A percentile compares a stretch with the other conserved stretches of the same genome.
Conservation (phyloP, 2,329 filamentous ascomycete species). For the Diaporthe ilicicola region DNA sequence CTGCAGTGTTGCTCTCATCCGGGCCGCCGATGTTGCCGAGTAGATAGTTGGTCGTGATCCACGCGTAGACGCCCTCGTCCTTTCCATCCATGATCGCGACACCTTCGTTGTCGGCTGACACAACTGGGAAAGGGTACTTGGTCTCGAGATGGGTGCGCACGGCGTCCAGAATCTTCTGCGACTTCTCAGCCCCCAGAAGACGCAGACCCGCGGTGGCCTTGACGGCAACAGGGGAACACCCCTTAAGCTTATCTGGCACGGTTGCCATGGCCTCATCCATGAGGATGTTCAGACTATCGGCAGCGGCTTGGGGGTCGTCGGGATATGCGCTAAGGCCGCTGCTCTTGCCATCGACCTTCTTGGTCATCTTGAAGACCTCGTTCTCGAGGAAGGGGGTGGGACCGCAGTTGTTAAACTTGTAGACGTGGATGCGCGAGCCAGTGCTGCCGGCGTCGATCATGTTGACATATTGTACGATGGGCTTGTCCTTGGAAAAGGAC, state of each 20-base stretch:
- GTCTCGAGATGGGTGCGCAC: conserved; percentile 87
- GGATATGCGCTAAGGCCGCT: conserved; percentile 85
- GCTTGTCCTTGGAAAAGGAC: conserved; percentile 87
- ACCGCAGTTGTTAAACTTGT: conserved; percentile 99
- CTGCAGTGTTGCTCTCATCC: conserved; percentile 89
- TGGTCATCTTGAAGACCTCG: conserved; percentile 93
- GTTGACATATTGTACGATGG: conserved; percentile 94
- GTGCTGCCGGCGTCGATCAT: conserved; percentile 99
- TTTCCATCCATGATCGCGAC: conserved; percentile 98
- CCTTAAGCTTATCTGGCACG: conserved; percentile 88
- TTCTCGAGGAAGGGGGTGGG: conserved; percentile 92
- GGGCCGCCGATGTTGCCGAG: conserved; percentile 96
- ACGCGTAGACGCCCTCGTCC: conserved; percentile 97
- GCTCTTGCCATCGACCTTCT: conserved; percentile 75
- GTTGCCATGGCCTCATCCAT: conserved; percentile 85
- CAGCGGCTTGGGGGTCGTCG: conserved; percentile 85
- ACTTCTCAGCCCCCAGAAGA: conserved; percentile 82
- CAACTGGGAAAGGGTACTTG: conserved; percentile 92
- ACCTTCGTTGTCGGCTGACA: conserved; percentile 83
- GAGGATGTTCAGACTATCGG: conserved; percentile 86
- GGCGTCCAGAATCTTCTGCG: conserved; percentile 83
- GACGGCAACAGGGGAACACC: conserved; percentile 95
- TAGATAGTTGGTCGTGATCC: conserved; percentile 99
- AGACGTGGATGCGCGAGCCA: conserved; percentile 96
- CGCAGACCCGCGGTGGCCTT: conserved; percentile 96